These are phyloP conservation scores for Rhododendron molle DNA, from an alignment of 148 eudicot genomes.

Conservation along the genomic window DNA sequence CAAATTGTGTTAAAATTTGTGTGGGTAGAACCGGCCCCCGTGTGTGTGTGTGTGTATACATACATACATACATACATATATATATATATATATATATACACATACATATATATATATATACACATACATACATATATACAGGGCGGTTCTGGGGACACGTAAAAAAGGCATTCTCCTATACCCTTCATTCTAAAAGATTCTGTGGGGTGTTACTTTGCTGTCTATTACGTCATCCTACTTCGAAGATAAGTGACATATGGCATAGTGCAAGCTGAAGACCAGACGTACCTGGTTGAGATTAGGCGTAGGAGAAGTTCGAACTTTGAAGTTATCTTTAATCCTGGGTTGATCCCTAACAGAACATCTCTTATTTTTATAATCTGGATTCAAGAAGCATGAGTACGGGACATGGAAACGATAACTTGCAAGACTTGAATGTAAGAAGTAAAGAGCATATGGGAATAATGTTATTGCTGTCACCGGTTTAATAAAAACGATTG, in stretches of 20 bases:
- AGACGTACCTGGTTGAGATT: neutral
- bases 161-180: neutral
- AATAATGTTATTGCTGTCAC: neutral
- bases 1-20: no score
- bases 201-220: neutral
- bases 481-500: no score
- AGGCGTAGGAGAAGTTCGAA: neutral
- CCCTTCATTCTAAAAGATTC: neutral
- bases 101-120: no score
- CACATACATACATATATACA: no score
- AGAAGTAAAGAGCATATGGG: neutral
- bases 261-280: neutral
- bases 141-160: no score
- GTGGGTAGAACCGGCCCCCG: no score
- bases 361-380: neutral
- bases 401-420: neutral
- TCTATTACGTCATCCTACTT: neutral
- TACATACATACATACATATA: no score
- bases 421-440: neutral
- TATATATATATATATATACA: no score
- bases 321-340: neutral
- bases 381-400: neutral
- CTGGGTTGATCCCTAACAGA: neutral
- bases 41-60: no score
- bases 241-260: neutral